Evolutionary conservation across 371 early-diverging fungal species (phyloP).

Genomic region (Choanephora cucurbitarum): DNA sequence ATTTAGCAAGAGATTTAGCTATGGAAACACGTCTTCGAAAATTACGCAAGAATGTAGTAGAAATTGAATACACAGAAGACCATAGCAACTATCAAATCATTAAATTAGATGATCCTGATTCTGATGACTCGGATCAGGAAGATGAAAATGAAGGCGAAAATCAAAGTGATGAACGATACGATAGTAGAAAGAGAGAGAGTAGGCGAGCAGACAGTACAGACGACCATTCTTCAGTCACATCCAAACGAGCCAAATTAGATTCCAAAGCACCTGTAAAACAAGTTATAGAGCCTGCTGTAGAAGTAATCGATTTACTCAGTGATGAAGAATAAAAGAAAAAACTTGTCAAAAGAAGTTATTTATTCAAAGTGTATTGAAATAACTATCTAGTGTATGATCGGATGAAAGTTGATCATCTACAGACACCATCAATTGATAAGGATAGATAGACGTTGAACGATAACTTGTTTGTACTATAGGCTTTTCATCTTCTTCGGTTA

Average conservation of each 20-base stretch:
- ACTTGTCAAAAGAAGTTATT: not conserved
- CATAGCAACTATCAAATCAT: constrained; percentile 24
- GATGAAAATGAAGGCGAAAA: not conserved
- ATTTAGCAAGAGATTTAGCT: constrained; percentile 30
- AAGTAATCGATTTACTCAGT: constrained; percentile 41
- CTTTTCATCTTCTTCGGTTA: constrained; percentile 16
- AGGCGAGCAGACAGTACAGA: not conserved
- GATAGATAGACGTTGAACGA: constrained; percentile 14
- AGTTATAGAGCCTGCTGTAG: not conserved
- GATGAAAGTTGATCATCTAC: constrained; percentile 17
- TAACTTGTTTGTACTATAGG: constrained; percentile 15
- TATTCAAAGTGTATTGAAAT: constrained; percentile 11
- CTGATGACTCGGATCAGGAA: constrained; percentile 9
- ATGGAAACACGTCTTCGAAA: constrained; percentile 24
- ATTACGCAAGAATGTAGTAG: constrained; percentile 26
- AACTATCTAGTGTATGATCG: constrained; percentile 17
- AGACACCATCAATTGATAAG: constrained; percentile 21
- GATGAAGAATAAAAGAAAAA: constrained; percentile 23
- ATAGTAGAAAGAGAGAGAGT: not conserved
- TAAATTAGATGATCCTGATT: constrained; percentile 29
- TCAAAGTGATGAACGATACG: not conserved
- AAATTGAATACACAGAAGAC: constrained; percentile 30
- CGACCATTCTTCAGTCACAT: not conserved
- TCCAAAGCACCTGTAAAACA: too few relatives aligned
- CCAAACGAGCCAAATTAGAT: not conserved